Conservation (phyloP, 345 rosid genomes). For the Populus pruinosa region DNA sequence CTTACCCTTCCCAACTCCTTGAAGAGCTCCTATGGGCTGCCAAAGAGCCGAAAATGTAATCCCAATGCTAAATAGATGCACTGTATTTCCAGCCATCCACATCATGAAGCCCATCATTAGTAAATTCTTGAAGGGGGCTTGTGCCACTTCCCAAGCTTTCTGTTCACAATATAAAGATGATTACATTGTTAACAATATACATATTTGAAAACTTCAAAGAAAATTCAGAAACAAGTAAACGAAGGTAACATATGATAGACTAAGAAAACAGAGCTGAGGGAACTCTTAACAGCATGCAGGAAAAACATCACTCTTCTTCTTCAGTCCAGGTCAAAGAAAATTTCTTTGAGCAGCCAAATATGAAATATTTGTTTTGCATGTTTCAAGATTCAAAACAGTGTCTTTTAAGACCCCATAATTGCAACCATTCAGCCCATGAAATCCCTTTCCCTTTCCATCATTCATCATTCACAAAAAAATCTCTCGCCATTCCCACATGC, state of each 20-base stretch:
- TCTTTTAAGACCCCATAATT: background rate
- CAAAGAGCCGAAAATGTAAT: slow-evolving; percentile 98
- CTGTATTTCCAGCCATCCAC: slow-evolving; percentile 99
- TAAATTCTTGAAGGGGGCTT: slow-evolving; percentile 95
- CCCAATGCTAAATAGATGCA: slow-evolving; percentile 97
- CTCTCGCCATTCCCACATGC: background rate
- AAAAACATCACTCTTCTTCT: background rate
- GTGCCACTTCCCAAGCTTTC: slow-evolving; percentile 99
- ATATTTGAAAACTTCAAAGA: background rate
- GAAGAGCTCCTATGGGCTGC: slow-evolving; percentile 97
- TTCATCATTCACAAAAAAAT: background rate
- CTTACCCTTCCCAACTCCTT: slow-evolving; percentile 96
- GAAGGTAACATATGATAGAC: background rate
- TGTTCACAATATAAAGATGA: slow-evolving; percentile 31
- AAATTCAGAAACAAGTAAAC: background rate
- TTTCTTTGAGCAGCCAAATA: background rate
- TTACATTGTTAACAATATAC: background rate
- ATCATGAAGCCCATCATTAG: slow-evolving; percentile 99
- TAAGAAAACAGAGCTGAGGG: background rate
- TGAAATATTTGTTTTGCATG: background rate
- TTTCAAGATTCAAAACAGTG: background rate
- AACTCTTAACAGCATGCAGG: background rate
- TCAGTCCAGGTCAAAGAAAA: background rate
- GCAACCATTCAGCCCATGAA: background rate
- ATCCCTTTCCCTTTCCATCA: background rate